Conservation (phyloP, 768 basidiomycete genomes). For the Floccularia luteovirens region DNA sequence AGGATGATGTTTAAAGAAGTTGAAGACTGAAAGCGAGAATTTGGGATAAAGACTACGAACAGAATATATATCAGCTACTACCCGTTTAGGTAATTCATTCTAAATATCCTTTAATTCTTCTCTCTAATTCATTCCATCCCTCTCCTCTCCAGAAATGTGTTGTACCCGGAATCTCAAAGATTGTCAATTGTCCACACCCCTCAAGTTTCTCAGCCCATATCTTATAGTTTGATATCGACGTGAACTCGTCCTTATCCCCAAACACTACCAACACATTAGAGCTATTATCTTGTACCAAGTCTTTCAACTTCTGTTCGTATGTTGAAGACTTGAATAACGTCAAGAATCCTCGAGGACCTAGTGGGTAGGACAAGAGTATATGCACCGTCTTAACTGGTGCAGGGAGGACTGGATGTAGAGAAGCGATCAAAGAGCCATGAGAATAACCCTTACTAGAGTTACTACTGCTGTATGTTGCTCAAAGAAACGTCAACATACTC, state of each 20-base stretch:
- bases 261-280: constrained; percentile 56
- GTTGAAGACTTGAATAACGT: constrained; percentile 57
- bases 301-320: constrained; percentile 44
- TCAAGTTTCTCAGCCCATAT: constrained; percentile 41
- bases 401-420: constrained; percentile 50
- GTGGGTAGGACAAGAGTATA: constrained; percentile 70
- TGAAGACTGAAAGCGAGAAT: constrained; percentile 6
- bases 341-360: constrained; percentile 57
- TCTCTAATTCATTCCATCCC: not conserved
- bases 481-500: constrained; percentile 14
- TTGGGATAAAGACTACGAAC: constrained; percentile 4
- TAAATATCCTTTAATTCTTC: too few relatives aligned
- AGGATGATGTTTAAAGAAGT: constrained; percentile 9
- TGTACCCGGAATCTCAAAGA: constrained; percentile 36
- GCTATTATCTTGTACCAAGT: constrained; percentile 35
- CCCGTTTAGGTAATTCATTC: too few relatives aligned
- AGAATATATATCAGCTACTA: not conserved
- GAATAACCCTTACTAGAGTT: constrained; percentile 64
- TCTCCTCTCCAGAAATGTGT: constrained; percentile 82
- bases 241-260: constrained; percentile 71
- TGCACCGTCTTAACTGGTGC: constrained; percentile 50
- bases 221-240: constrained; percentile 43
- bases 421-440: constrained; percentile 68
- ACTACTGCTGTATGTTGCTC: constrained; percentile 6
- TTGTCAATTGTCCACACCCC: constrained; percentile 13